Base-by-base conservation (phyloP, 208 protist genomes). In the Leishmania mexicana region DNA sequence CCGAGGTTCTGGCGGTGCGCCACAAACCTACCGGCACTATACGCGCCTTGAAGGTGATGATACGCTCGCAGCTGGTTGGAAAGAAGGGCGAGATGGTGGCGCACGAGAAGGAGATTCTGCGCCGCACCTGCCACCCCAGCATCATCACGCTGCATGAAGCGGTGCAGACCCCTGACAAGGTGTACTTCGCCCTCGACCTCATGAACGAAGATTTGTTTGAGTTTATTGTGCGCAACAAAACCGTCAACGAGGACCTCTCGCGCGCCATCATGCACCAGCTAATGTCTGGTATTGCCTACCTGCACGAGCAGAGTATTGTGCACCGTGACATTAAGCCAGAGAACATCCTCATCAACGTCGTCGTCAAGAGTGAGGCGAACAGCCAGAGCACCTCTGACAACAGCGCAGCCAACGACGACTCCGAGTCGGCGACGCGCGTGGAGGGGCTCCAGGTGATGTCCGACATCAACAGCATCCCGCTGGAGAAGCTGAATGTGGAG, bases 241-340 rank as follows among this genome's bases (percentile, higher is more conserved):
- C 70, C 42, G 84, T 96, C 70, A 93, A 92, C 73, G 95, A 97
- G 81, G 75, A 57, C 21, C 78, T 96, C 38, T 88, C 93, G 51
- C 84, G 93, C 60, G 81, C 82, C 35, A 95, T 97, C 54, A 94
- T 95, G 87, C 81, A 90, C 51, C 79, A 88, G 75, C 65, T 97
- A 17, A 83, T 97, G 53, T 92, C 83, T 47, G 95, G 80, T 21
- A 90, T 96, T 64, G 47, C 81, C 47, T 97, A 96, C 83, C 87
- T 97, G 67, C 95, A 97, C 78, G 87, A 92, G 73, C 88, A 95
- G 78, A 91, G 85, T 78, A 89, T 97, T 65, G 89, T 96, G 21
- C 95, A 97, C 83, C 93, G 94, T 51, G 94, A 97, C 84, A 96
- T 97, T 81, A 97, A 97, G 83, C 94, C 94, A n/a, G 94, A 97